phyloP scores from a whole-genome alignment of 1,139 yeast genomes.

The Eremothecium cymbalariae region DNA sequence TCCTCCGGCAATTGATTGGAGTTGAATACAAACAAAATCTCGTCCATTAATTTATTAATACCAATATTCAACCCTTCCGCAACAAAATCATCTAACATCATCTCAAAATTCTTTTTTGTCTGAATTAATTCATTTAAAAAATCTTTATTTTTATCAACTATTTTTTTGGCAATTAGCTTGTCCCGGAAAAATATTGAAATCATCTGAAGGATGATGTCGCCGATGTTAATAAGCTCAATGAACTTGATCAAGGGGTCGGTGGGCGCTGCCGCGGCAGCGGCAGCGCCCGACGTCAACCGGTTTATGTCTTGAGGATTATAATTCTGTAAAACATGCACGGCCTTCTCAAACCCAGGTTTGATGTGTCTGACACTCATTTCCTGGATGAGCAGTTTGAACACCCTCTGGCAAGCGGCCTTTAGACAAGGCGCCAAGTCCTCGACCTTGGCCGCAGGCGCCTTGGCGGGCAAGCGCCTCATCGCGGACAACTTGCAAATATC shows the following conservation, averaged over 20 bases:
- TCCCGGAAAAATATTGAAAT: slow-evolving; percentile 82
- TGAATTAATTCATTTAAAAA: slow-evolving; percentile 75
- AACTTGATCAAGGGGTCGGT: slow-evolving; percentile 82
- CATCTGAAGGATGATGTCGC: slow-evolving; percentile 90
- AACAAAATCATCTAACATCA: slow-evolving; percentile 73
- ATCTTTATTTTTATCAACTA: slow-evolving; percentile 63
- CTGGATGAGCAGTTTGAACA: slow-evolving; percentile 60
- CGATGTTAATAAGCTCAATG: slow-evolving; percentile 84
- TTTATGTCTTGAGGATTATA: slow-evolving; percentile 54
- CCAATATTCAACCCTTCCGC: slow-evolving; percentile 91
- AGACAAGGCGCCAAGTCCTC: slow-evolving; percentile 20
- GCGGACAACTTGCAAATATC: slow-evolving; percentile 18
- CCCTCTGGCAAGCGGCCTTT: slow-evolving; percentile 40
- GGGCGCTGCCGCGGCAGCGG: slow-evolving; percentile 6
- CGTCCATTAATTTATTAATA: slow-evolving; percentile 76
- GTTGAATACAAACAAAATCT: slow-evolving; percentile 49
- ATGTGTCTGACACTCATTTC: slow-evolving; percentile 67
- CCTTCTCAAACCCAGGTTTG: slow-evolving; percentile 73
- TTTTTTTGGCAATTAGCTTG: slow-evolving; percentile 57
- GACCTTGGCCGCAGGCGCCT: slow-evolving; percentile 8
- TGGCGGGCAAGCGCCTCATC: not conserved
- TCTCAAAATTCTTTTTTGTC: slow-evolving; percentile 72
- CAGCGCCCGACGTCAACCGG: slow-evolving; percentile 21
- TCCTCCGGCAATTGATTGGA: slow-evolving; percentile 48
- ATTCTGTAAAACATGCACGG: slow-evolving; percentile 56